phyloP scores from a whole-genome alignment of 169 alveolate genomes.

The Eimeria necatrix region DNA sequence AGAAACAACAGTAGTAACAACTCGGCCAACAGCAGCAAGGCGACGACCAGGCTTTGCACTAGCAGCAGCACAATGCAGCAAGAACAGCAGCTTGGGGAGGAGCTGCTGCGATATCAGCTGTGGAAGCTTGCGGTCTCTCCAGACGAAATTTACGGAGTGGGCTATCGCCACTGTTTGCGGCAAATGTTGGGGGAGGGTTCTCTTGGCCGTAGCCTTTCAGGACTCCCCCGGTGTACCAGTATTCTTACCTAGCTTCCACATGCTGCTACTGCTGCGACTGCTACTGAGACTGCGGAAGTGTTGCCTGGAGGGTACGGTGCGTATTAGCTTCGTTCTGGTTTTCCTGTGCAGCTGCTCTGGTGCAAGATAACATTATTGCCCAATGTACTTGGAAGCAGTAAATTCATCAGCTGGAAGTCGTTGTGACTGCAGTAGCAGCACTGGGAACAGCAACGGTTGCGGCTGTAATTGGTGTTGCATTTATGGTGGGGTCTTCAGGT shows the following conservation, averaged over 20 bases:
- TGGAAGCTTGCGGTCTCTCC: not conserved
- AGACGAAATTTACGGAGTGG: constrained; percentile 28
- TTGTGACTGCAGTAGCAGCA: no score
- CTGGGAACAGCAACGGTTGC: no score
- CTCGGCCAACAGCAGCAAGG: not conserved
- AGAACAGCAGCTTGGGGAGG: not conserved
- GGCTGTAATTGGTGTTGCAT: no score
- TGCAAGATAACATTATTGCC: no score
- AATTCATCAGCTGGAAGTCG: no score
- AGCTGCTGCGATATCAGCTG: constrained; percentile 22
- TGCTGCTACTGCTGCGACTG: not conserved
- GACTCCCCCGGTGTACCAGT: not conserved
- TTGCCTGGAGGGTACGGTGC: no score
- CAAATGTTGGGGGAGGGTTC: not conserved
- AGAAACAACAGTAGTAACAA: no score
- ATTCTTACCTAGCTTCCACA: not conserved
- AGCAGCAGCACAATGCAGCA: constrained; percentile 7
- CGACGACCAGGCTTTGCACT: not conserved
- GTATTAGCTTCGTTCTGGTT: no score
- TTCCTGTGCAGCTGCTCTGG: no score
- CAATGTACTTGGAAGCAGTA: no score
- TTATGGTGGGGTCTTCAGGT: no score
- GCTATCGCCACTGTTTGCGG: not conserved
- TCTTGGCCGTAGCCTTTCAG: not conserved
- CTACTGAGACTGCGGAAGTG: no score